phyloP scores from a whole-genome alignment of 1,284 basidiomycete genomes.

The Schizophyllum commune region DNA sequence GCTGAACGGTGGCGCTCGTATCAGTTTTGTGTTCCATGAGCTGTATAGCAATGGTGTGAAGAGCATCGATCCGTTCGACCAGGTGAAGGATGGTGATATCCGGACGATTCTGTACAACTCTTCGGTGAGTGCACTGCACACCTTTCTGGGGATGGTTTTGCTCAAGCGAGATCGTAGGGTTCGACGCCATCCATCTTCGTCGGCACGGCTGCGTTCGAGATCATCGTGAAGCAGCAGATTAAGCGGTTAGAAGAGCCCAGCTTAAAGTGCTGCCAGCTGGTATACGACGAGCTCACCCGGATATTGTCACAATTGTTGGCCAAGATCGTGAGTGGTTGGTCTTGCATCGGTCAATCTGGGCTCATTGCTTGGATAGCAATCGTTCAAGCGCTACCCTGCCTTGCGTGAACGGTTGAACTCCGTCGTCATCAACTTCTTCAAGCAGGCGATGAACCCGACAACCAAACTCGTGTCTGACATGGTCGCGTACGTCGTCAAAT shows the following conservation, averaged over 20 bases:
- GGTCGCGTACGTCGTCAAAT: slow-evolving; percentile 53
- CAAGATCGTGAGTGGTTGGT: slow-evolving; percentile 68
- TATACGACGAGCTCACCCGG: slow-evolving; percentile 95
- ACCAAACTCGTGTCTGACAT: slow-evolving; percentile 92
- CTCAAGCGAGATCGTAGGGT: slow-evolving; percentile 43
- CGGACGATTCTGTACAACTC: slow-evolving; percentile 95
- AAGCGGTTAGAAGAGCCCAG: slow-evolving; percentile 91
- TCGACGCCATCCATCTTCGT: slow-evolving; percentile 96
- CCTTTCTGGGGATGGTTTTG: slow-evolving; percentile 2
- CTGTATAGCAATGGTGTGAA: slow-evolving; percentile 95
- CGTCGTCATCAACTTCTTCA: slow-evolving; percentile 95
- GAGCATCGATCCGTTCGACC: slow-evolving; percentile 95
- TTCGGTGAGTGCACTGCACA: slow-evolving; percentile 48
- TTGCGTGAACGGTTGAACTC: slow-evolving; percentile 91
- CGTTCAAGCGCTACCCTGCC: slow-evolving; percentile 92
- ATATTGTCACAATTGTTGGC: slow-evolving; percentile 85
- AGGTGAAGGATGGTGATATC: slow-evolving; percentile 98
- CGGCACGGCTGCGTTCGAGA: slow-evolving; percentile 93
- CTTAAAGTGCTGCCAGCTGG: slow-evolving; percentile 88
- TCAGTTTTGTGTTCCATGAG: slow-evolving; percentile 98
- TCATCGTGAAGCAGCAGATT: slow-evolving; percentile 98
- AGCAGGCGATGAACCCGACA: slow-evolving; percentile 87
- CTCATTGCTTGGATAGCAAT: slow-evolving; percentile 52
- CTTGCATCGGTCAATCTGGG: slow-evolving; percentile 1
- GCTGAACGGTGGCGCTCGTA: slow-evolving; percentile 93